Conservation (phyloP, 2,329 filamentous ascomycete species). For the Monilinia fructicola region DNA sequence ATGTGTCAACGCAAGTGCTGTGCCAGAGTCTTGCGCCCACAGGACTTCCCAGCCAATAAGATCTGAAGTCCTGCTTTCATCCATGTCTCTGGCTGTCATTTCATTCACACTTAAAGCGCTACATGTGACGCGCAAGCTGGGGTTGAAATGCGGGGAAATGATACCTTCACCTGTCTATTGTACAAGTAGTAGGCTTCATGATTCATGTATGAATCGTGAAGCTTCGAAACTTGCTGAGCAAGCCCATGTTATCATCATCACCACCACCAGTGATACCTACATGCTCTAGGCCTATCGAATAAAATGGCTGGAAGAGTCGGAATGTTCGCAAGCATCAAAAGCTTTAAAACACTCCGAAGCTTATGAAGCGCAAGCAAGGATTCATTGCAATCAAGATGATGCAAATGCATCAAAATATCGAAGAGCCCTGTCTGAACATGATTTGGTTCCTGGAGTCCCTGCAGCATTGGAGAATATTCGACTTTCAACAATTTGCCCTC, state of each 20-base stretch:
- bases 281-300: neutral
- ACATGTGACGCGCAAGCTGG: constrained; percentile 18
- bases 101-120: constrained; percentile 9
- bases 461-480: constrained; percentile 6
- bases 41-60: neutral
- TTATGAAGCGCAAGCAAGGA: neutral
- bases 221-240: neutral
- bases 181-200: constrained; percentile 1
- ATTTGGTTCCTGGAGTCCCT: constrained; percentile 23
- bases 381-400: constrained; percentile 14
- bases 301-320: neutral
- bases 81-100: constrained; percentile 18
- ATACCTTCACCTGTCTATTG: neutral
- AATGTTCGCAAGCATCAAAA: neutral
- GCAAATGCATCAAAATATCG: constrained; percentile 4
- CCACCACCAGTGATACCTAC: neutral
- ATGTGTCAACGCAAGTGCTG: constrained; percentile 16
- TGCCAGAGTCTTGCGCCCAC: neutral
- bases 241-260: neutral
- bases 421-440: constrained; percentile 4
- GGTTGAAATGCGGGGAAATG: constrained; percentile 23
- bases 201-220: neutral
- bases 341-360: neutral
- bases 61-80: constrained; percentile 1
- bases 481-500: neutral